Percentiles rank a stretch among this genome's conserved stretches.
Conservation (phyloP, 2,329 filamentous ascomycete species). For the Talaromyces sp. region DNA sequence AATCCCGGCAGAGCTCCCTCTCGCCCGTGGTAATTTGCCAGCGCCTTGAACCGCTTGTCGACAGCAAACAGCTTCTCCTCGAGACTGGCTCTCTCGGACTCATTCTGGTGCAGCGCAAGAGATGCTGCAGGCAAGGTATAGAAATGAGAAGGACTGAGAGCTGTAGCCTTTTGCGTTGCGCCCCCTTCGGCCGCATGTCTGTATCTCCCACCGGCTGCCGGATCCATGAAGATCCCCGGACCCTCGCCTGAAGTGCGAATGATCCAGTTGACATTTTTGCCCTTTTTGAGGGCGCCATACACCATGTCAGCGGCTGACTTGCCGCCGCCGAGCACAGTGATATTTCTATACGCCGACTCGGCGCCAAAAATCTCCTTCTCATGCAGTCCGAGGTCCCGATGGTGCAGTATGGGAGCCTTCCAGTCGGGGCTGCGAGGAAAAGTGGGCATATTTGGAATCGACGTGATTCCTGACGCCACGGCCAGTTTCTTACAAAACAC, state of each 20-base stretch:
- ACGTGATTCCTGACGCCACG: constrained; percentile 3
- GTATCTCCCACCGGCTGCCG: constrained; percentile 3
- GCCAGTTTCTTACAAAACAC: background rate
- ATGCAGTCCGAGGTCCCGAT: constrained; percentile 1
- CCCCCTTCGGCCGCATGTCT: constrained; percentile 4
- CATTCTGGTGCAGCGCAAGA: background rate
- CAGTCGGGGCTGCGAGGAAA: constrained; percentile 1
- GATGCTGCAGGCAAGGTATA: background rate
- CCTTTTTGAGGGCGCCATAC: background rate
- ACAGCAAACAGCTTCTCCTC: constrained; percentile 4
- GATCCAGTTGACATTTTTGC: constrained; percentile 5
- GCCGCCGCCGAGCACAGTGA: constrained; percentile 3
- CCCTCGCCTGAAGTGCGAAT: constrained; percentile 4
- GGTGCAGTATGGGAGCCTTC: constrained; percentile 3
- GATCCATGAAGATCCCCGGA: constrained; percentile 5
- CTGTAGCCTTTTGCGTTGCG: constrained; percentile 1
- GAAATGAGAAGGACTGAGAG: constrained; percentile 4
- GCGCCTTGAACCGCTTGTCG: constrained; percentile 4
- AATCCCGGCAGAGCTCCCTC: constrained; percentile 5
- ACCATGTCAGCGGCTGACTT: constrained; percentile 7
- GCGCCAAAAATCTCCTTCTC: background rate
- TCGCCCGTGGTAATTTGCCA: constrained; percentile 1
- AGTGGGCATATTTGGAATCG: constrained; percentile 2
- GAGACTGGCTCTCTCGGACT: constrained; percentile 1
- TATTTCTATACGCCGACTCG: background rate